These are phyloP conservation scores for Schrenkiella parvula DNA, from an alignment of 345 rosid species.

Conservation along the genomic window DNA sequence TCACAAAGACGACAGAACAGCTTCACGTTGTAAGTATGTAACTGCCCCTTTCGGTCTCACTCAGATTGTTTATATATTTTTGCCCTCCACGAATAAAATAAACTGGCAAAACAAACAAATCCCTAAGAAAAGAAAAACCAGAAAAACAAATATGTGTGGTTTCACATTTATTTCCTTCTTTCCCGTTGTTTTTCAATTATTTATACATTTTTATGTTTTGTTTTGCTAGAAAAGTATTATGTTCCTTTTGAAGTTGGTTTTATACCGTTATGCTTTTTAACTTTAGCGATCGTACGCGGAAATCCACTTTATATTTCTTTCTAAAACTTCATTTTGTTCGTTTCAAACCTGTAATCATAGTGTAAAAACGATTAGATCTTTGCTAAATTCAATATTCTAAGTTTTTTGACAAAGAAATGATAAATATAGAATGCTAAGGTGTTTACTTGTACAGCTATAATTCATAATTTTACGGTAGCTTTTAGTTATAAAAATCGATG, in stretches of 20 bases:
- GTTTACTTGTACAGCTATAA: not conserved
- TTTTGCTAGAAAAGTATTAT: not conserved
- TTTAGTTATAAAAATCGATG: not conserved
- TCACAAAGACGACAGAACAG: constrained; percentile 7
- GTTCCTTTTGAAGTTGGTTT: not conserved
- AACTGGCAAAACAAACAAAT: not conserved
- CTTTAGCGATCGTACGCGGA: constrained; percentile 20
- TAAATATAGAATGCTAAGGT: not conserved
- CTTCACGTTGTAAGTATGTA: constrained; percentile 9
- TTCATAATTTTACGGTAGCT: not conserved
- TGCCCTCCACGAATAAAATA: not conserved
- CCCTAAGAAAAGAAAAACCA: not conserved
- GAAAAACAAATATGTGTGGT: not conserved
- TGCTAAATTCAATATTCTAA: not conserved
- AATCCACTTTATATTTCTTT: constrained; percentile 12
- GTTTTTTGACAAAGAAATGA: not conserved
- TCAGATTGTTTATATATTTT: not conserved
- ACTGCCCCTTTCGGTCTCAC: constrained; percentile 9
- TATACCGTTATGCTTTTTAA: constrained; percentile 9
- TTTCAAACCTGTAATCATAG: constrained; percentile 17
- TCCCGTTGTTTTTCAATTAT: not conserved
- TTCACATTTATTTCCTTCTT: not conserved
- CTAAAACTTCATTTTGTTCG: constrained; percentile 8
- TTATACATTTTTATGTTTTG: not conserved
- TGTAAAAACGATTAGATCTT: constrained; percentile 20